phyloP scores from a whole-genome alignment of 2,329 filamentous ascomycete genomes.

The Parastagonospora avenae region DNA sequence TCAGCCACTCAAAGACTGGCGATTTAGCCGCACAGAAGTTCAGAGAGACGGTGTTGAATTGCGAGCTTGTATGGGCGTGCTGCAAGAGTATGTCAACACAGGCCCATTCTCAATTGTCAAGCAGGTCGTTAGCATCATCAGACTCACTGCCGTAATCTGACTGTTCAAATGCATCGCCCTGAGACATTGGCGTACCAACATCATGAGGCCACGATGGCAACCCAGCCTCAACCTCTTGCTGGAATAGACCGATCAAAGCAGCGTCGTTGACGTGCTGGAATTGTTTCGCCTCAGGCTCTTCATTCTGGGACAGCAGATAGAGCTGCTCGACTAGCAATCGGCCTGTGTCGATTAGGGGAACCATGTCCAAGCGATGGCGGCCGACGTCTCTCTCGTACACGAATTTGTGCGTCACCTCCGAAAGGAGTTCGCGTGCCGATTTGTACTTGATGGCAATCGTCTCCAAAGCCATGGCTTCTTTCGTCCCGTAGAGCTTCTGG shows the following conservation, averaged over 20 bases:
- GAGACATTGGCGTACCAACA: constrained; percentile 34
- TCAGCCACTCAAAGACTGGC: too few relatives aligned
- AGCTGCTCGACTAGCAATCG: constrained; percentile 26
- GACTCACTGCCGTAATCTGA: constrained; percentile 47
- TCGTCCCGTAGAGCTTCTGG: constrained; percentile 27
- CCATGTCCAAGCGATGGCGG: constrained; percentile 28
- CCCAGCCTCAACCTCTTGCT: constrained; percentile 27
- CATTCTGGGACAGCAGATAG: constrained; percentile 18
- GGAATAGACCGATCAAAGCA: constrained; percentile 28
- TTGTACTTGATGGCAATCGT: constrained; percentile 28
- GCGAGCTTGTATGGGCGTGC: not conserved
- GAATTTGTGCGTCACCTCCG: constrained; percentile 28
- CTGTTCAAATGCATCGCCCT: constrained; percentile 39
- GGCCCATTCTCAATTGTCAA: constrained; percentile 20
- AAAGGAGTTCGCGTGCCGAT: constrained; percentile 18
- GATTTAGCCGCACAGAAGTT: too few relatives aligned
- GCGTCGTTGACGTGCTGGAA: constrained; percentile 28
- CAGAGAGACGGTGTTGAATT: not conserved
- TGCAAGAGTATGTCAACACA: constrained; percentile 1
- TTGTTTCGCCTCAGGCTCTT: constrained; percentile 25
- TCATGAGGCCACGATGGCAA: constrained; percentile 34
- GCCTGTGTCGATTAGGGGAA: constrained; percentile 30
- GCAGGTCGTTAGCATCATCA: constrained; percentile 33
- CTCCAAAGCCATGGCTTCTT: constrained; percentile 18
- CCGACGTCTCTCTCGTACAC: constrained; percentile 28